These are phyloP conservation scores for Carex parvula DNA, from an alignment of 176 grass and related monocot species.

Conservation along the genomic window DNA sequence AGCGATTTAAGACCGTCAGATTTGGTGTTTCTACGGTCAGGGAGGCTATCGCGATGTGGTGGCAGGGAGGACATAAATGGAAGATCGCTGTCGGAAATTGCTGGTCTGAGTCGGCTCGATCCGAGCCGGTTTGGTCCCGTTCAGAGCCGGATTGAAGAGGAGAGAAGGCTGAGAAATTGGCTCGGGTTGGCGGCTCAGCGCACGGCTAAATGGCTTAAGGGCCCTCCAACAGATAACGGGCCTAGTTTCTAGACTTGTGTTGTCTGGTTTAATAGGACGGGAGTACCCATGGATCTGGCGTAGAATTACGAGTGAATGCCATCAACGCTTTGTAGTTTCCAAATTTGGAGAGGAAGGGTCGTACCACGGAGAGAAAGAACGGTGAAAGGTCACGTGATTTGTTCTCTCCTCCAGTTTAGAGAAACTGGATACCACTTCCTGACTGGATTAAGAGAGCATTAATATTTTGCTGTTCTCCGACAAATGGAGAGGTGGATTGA, in stretches of 20 bases:
- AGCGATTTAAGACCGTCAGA: slow-evolving; percentile 78
- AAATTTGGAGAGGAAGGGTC: background rate
- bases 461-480: background rate
- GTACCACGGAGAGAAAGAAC: slow-evolving; percentile 7
- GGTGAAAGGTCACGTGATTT: background rate
- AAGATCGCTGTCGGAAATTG: slow-evolving; percentile 67
- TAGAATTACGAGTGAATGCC: slow-evolving; percentile 3
- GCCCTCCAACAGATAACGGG: slow-evolving; percentile 42
- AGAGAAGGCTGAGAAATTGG: slow-evolving; percentile 39
- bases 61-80: slow-evolving; percentile 20
- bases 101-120: slow-evolving; percentile 43
- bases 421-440: background rate
- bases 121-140: slow-evolving; percentile 30
- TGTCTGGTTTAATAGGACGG: background rate
- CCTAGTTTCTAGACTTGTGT: slow-evolving; percentile 37
- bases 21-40: slow-evolving; percentile 76
- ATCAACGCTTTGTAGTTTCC: background rate
- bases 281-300: slow-evolving; percentile 24
- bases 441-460: background rate
- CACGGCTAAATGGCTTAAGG: slow-evolving; percentile 37
- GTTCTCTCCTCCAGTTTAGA: background rate
- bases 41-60: slow-evolving; percentile 30
- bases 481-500: background rate
- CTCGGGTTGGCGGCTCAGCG: slow-evolving; percentile 38
- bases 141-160: slow-evolving; percentile 17